Base-by-base conservation (phyloP, 176 grass and related monocot genomes). In the Luzula sylvatica region DNA sequence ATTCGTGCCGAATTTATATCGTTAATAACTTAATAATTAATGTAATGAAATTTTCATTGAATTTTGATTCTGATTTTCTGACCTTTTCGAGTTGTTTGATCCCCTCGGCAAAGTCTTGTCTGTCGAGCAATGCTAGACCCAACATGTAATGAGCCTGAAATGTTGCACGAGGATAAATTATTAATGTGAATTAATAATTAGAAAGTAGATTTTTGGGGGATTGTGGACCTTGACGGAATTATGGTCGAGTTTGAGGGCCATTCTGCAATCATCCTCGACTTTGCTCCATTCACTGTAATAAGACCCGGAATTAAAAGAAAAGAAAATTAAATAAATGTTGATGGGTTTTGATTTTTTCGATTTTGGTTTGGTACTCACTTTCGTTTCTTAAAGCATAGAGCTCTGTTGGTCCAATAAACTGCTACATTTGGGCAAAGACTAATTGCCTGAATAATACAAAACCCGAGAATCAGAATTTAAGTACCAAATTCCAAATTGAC, bases 81-180 rank as follows among this genome's bases (percentile, higher is more conserved):
- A 95, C 89, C 89, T 88, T 95, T 67, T 95, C 80, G 21, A 86
- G 54, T 85, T 75, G 45, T 70, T 95, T 95, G 48, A 88, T 95
- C 70, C 80, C 89, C 70, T 75, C 73, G 50, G 58, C 21, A 51
- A 81, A 76, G 39, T 84, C 72, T 58, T 88, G 53, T 49, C 49
- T 78, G 51, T 78, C 78, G 46, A 95, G 67, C 59, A 88, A 66
- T 70, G 89, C 74, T 66, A 82, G 74, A 30, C 80, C 71, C 11
- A 95, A 70, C 83, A 95, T 85, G 61, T 78, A 88, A 69, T 95
- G 83, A 13, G 83, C 83, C 89, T 95, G 28, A 30, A 71, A 75
- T 40, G 52, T 23, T 65, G 5, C 43, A 52, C 9, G 7, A 35
- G 7, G 30, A 35, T 7, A 35, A 7, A 7, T 35, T 35, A 35